Evolutionary conservation across 2,329 filamentous ascomycete genomes (phyloP).

Genomic region (Aspergillus ochraceus): DNA sequence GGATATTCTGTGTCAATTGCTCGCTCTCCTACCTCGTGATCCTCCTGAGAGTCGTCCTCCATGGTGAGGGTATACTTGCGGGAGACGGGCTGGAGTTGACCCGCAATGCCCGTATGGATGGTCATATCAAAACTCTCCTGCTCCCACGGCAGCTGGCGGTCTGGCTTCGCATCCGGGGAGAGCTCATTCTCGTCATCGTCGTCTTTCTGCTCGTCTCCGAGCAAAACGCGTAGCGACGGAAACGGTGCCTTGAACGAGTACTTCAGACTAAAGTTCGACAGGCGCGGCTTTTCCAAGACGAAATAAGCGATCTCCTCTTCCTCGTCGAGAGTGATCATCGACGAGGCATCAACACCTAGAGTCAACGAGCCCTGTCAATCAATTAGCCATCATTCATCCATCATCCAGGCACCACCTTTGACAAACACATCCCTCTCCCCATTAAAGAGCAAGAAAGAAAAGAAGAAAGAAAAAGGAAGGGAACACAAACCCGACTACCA

Average conservation of each 20-base stretch:
- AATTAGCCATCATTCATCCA: not conserved
- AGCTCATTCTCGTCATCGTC: slow-evolving; percentile 16
- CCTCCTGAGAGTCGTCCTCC: slow-evolving; percentile 27
- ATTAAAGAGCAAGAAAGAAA: too few relatives aligned
- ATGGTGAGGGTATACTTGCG: slow-evolving; percentile 24
- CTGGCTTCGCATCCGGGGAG: slow-evolving; percentile 6
- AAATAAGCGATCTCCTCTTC: slow-evolving; percentile 31
- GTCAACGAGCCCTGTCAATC: slow-evolving; percentile 30
- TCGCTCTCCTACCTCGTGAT: slow-evolving; percentile 24
- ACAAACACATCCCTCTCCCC: too few relatives aligned
- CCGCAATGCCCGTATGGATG: slow-evolving; percentile 33
- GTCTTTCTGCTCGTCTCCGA: slow-evolving; percentile 19
- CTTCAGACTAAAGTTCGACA: slow-evolving; percentile 29
- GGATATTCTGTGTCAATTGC: not conserved
- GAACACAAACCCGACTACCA: slow-evolving; percentile 33
- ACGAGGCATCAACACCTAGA: slow-evolving; percentile 36
- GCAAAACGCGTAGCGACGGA: slow-evolving; percentile 23
- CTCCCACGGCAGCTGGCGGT: slow-evolving; percentile 5
- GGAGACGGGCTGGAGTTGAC: slow-evolving; percentile 26
- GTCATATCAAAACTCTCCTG: slow-evolving; percentile 25
- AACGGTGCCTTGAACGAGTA: slow-evolving; percentile 39
- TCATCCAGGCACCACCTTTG: not conserved
- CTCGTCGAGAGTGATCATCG: slow-evolving; percentile 32
- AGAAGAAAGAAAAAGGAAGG: not conserved
- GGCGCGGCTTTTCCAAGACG: slow-evolving; percentile 26